Conservation (phyloP, 1,139 yeast species). For the Blastobotrys ciferrii region DNA sequence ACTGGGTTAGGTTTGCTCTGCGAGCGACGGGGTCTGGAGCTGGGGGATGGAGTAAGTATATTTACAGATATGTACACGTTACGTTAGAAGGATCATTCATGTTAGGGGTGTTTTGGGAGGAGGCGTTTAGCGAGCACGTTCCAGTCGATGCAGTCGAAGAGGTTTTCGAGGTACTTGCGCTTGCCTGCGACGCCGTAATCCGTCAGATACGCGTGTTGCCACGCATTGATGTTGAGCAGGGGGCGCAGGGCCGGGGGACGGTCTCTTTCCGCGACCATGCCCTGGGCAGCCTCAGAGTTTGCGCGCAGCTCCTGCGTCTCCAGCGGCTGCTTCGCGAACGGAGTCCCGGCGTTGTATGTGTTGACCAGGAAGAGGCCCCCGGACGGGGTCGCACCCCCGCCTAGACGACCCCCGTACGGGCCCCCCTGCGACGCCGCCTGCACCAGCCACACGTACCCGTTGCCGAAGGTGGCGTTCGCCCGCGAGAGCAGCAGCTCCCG, state of each 20-base stretch:
- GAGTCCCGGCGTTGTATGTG: constrained; percentile 86
- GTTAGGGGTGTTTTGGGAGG: not conserved
- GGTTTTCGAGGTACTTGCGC: constrained; percentile 67
- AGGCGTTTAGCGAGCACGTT: constrained; percentile 49
- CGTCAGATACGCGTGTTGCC: constrained; percentile 81
- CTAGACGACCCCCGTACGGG: not conserved
- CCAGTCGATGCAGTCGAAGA: constrained; percentile 87
- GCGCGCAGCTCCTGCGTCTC: constrained; percentile 38
- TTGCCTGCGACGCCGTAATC: constrained; percentile 88
- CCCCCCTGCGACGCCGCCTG: constrained; percentile 38
- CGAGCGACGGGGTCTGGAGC: not conserved
- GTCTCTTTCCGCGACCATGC: constrained; percentile 12
- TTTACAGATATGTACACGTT: constrained; percentile 1
- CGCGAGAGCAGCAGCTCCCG: constrained; percentile 54
- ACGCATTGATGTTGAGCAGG: constrained; percentile 69
- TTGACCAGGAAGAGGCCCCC: constrained; percentile 58
- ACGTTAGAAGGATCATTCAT: not conserved
- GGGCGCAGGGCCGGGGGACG: constrained; percentile 54
- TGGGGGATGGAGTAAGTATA: not conserved
- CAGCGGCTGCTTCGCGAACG: constrained; percentile 46
- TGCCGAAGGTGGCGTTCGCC: constrained; percentile 63
- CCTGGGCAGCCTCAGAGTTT: constrained; percentile 14
- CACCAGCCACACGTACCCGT: constrained; percentile 88
- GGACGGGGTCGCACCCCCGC: not conserved
- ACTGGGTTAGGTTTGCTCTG: too few relatives aligned